Evolutionary conservation across 805 yeast genomes (phyloP).

Genomic region (Scheffersomyces lignosus): DNA sequence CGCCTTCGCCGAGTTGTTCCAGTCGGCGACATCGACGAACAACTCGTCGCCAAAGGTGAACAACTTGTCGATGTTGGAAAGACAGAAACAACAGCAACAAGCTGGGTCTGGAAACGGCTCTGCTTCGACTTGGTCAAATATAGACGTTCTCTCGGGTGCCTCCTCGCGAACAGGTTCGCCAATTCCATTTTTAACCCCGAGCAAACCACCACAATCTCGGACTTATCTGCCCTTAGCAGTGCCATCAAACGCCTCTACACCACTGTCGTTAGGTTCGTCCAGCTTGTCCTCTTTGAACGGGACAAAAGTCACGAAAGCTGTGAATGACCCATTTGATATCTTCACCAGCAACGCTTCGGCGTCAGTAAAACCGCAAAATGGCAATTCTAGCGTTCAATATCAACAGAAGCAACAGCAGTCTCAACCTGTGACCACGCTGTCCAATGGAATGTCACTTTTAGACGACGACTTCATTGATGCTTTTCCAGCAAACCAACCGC

Average conservation of each 20-base stretch:
- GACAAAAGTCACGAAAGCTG: neutral
- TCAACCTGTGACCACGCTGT: neutral
- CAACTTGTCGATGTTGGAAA: slow-evolving; percentile 7
- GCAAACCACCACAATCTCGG: neutral
- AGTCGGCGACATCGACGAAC: slow-evolving; percentile 24
- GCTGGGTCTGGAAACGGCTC: neutral
- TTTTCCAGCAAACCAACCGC: slow-evolving; percentile 12
- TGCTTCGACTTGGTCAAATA: slow-evolving; percentile 3
- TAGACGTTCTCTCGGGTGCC: slow-evolving; percentile 3
- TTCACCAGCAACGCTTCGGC: neutral
- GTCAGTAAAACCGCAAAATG: neutral
- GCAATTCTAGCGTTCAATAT: too few species aligned
- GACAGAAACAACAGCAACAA: slow-evolving; percentile 9
- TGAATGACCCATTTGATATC: slow-evolving; percentile 3
- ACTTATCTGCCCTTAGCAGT: neutral
- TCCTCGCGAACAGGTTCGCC: neutral
- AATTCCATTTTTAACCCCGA: too few species aligned
- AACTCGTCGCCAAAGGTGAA: slow-evolving; percentile 9
- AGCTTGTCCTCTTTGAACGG: neutral
- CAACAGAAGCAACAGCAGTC: too few species aligned
- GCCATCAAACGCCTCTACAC: neutral
- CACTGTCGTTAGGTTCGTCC: neutral
- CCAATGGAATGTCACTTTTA: slow-evolving; percentile 19
- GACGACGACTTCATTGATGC: slow-evolving; percentile 48
- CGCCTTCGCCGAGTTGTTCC: slow-evolving; percentile 46